phyloP scores from a whole-genome alignment of 495 filamentous ascomycete genomes.

The Amniculicola lignicola region DNA sequence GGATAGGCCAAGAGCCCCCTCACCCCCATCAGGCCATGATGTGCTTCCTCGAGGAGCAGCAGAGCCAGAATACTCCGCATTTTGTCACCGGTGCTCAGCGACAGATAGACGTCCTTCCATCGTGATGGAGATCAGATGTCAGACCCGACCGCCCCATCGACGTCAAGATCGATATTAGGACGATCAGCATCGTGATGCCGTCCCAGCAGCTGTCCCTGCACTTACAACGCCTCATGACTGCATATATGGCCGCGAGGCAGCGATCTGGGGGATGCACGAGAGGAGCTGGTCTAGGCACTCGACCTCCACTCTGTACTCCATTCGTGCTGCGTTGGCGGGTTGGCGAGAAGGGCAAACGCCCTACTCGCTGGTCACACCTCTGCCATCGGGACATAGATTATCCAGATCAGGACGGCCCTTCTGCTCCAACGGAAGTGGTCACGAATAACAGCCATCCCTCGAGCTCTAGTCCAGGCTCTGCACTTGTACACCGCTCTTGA shows the following conservation, averaged over 20 bases:
- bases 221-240: constrained; percentile 5
- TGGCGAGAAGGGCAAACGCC: not conserved
- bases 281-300: constrained; percentile 1
- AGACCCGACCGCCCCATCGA: no score
- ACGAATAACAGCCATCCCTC: constrained; percentile 3
- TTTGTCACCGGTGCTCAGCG: no score
- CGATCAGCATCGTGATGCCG: no score
- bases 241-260: no score
- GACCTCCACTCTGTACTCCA: constrained; percentile 15
- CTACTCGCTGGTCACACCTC: not conserved
- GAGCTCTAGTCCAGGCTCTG: constrained; percentile 5
- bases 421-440: not conserved
- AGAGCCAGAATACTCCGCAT: no score
- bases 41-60: no score
- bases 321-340: constrained; percentile 19
- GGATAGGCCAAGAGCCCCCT: no score
- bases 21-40: no score
- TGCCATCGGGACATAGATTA: not conserved
- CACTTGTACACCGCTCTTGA: constrained; percentile 29
- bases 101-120: no score
- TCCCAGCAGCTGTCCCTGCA: no score
- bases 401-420: constrained; percentile 12
- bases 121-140: no score
- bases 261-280: not conserved
- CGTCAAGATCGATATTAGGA: no score